Percentiles rank a stretch among this genome's conserved stretches.
These are phyloP conservation scores for Paecilomyces formosus DNA, from an alignment of 2,329 filamentous ascomycete species.

Conservation along the genomic window DNA sequence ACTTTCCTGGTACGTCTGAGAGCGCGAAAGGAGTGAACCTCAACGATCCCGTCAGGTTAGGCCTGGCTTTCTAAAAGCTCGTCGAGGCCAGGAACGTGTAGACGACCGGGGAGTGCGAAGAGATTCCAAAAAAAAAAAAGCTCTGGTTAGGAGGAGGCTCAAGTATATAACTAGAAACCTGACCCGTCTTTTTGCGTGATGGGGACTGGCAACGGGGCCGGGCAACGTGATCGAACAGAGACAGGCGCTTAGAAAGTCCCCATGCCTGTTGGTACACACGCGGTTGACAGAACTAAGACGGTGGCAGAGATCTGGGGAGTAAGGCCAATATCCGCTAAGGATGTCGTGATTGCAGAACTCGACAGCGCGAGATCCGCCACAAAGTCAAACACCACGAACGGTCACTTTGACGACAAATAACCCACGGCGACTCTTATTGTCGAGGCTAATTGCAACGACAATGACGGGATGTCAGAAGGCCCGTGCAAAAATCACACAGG, in stretches of 20 bases:
- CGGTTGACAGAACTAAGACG: not conserved
- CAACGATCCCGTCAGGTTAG: not conserved
- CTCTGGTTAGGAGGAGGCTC: not conserved
- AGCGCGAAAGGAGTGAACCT: conserved; percentile 1
- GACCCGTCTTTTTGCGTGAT: not conserved
- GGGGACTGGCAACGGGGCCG: too few species aligned
- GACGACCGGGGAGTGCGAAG: not conserved
- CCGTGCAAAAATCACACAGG: not conserved
- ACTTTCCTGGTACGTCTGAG: not conserved
- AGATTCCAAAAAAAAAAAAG: not conserved
- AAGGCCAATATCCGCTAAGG: not conserved
- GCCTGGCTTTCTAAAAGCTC: not conserved
- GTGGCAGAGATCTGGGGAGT: not conserved
- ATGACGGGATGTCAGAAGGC: not conserved
- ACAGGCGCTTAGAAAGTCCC: not conserved
- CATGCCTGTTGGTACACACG: not conserved
- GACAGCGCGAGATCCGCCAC: not conserved
- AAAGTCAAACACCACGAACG: not conserved
- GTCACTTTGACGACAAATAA: not conserved
- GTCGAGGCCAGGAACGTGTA: not conserved
- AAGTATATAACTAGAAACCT: not conserved
- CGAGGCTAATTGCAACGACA: not conserved
- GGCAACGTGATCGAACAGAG: not conserved
- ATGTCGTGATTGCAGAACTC: not conserved
- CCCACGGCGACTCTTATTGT: not conserved